phyloP scores from a whole-genome alignment of 257 asterid genomes.

The Fraxinus cuspidata region DNA sequence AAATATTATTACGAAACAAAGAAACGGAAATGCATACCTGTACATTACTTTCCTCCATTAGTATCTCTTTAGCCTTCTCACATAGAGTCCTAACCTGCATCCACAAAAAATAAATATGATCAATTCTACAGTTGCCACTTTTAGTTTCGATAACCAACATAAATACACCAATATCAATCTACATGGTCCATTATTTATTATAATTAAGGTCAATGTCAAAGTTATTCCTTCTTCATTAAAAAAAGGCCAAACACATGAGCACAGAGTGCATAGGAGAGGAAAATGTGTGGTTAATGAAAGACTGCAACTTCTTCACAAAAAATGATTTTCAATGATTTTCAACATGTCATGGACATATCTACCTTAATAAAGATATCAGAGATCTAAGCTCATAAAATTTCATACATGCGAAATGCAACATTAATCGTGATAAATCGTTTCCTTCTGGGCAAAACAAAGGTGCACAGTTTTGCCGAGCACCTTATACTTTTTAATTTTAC shows the following conservation, averaged over 20 bases:
- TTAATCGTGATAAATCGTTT: background rate
- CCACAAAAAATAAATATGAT: slow-evolving; percentile 26
- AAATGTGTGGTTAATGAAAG: background rate
- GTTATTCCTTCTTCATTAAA: background rate
- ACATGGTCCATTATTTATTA: background rate
- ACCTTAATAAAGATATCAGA: background rate
- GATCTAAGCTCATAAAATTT: background rate
- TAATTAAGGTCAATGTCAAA: background rate
- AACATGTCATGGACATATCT: background rate
- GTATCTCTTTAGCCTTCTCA: slow-evolving; percentile 93
- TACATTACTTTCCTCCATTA: slow-evolving; percentile 88
- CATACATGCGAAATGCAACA: background rate
- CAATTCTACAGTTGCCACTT: slow-evolving; percentile 14
- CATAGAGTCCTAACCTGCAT: slow-evolving; percentile 79
- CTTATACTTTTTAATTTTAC: background rate
- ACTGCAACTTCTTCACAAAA: background rate
- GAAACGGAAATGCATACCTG: slow-evolving; percentile 58
- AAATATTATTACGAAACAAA: slow-evolving; percentile 2
- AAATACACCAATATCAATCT: background rate
- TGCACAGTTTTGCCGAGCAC: background rate
- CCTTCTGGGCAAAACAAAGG: background rate
- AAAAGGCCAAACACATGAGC: background rate
- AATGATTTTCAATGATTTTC: background rate
- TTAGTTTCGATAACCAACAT: background rate
- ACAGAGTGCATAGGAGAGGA: background rate